Evolutionary conservation across 805 yeast genomes (phyloP).

Genomic region (Ogataea henricii): DNA sequence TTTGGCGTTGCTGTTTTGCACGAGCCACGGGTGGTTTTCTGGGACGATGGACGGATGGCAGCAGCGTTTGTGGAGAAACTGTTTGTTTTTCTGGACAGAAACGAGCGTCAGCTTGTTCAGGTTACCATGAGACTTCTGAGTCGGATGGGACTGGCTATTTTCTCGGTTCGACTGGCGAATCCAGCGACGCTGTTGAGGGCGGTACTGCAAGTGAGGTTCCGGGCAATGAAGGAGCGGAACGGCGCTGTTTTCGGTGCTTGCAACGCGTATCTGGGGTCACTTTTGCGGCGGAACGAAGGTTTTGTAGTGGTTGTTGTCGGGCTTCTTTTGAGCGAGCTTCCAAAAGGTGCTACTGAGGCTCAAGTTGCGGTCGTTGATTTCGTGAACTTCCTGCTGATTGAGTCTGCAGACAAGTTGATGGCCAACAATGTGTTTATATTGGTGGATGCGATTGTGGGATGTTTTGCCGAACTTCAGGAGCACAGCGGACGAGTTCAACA

Average conservation of each 20-base stretch:
- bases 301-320: slow-evolving; percentile 18
- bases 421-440: slow-evolving; percentile 21
- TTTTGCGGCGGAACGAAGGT: slow-evolving; percentile 15
- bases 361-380: slow-evolving; percentile 24
- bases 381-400: slow-evolving; percentile 27
- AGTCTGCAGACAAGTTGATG: slow-evolving; percentile 8
- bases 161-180: slow-evolving; percentile 7
- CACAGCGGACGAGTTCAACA: slow-evolving; percentile 3
- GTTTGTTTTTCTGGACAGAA: slow-evolving; percentile 3
- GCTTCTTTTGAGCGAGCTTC: slow-evolving; percentile 11
- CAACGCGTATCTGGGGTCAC: slow-evolving; percentile 17
- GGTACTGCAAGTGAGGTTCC: slow-evolving; percentile 8
- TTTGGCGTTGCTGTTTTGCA: slow-evolving; percentile 12
- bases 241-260: slow-evolving; percentile 7
- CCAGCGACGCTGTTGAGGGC: slow-evolving; percentile 5
- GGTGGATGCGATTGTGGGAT: slow-evolving; percentile 19
- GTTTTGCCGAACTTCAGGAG: slow-evolving; percentile 12
- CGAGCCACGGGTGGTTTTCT: not conserved
- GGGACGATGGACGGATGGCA: slow-evolving; percentile 1
- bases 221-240: slow-evolving; percentile 10
- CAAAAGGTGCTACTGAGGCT: not conserved
- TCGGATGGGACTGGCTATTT: slow-evolving; percentile 6
- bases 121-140: slow-evolving; percentile 10
- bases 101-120: slow-evolving; percentile 4
- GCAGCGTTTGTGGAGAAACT: slow-evolving; percentile 7